A percentile compares a stretch with the other conserved stretches of the same genome.
phyloP scores from a whole-genome alignment of 129 eudicot species.

The Scalesia atractyloides region DNA sequence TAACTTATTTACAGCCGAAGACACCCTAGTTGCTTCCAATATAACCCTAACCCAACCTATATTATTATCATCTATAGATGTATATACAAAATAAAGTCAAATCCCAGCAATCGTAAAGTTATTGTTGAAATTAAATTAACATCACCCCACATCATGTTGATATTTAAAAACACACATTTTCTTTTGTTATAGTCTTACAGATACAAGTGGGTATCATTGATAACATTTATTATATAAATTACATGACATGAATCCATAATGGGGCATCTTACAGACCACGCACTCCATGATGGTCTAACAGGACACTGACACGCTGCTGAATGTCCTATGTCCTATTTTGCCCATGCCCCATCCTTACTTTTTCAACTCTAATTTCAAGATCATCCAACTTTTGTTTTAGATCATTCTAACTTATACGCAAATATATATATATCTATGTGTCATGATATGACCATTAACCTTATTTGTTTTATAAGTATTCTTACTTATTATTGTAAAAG shows the following conservation, averaged over 20 bases:
- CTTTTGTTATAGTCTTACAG: neutral
- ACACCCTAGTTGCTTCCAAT: too few relatives aligned
- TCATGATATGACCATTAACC: neutral
- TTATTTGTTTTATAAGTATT: too few relatives aligned
- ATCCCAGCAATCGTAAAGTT: slow-evolving; percentile 34
- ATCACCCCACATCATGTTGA: slow-evolving; percentile 34
- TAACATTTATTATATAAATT: neutral
- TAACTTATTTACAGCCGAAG: too few relatives aligned
- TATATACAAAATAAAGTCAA: slow-evolving; percentile 43
- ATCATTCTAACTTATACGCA: neutral
- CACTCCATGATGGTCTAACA: slow-evolving; percentile 45
- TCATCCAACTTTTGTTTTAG: neutral
- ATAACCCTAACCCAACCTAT: too few relatives aligned
- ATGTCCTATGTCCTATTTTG: slow-evolving; percentile 37
- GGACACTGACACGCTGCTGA: slow-evolving; percentile 45
- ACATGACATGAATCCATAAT: slow-evolving; percentile 28
- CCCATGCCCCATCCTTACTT: slow-evolving; percentile 21
- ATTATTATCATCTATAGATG: neutral
- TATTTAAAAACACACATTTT: slow-evolving; percentile 10
- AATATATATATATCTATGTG: neutral
- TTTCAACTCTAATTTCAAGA: slow-evolving; percentile 10
- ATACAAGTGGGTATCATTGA: slow-evolving; percentile 27
- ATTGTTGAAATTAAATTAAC: neutral
- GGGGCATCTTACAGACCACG: slow-evolving; percentile 50
- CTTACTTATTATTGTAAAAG: too few relatives aligned